Evolutionary conservation across 805 yeast genomes (phyloP).

Genomic region (Saturnispora quitensis): DNA sequence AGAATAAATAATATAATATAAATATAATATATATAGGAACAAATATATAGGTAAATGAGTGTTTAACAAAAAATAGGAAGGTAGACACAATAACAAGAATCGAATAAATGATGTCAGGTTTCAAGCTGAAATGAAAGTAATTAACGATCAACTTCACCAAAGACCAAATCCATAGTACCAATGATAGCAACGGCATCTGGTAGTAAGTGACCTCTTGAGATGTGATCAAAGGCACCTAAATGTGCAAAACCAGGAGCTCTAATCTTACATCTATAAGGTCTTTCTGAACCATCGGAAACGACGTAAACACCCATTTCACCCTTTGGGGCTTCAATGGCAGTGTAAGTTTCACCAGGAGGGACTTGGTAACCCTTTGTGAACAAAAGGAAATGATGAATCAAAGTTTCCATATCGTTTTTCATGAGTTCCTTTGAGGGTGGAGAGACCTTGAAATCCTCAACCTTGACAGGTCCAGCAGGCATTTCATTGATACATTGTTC

Average conservation of each 20-base stretch:
- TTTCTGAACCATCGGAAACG: conserved; percentile 81
- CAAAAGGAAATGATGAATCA: conserved; percentile 80
- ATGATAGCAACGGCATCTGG: conserved; percentile 91
- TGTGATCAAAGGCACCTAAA: conserved; percentile 80
- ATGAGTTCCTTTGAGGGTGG: conserved; percentile 75
- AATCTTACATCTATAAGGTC: conserved; percentile 87
- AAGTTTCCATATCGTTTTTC: conserved; percentile 91
- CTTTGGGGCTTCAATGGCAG: conserved; percentile 90
- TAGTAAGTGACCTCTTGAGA: conserved; percentile 75
- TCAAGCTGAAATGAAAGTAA: background rate
- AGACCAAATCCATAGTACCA: conserved; percentile 92
- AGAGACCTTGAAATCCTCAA: conserved; percentile 76
- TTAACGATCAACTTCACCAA: conserved; percentile 89
- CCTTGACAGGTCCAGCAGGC: conserved; percentile 89
- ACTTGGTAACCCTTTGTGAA: conserved; percentile 85
- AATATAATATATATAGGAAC: background rate
- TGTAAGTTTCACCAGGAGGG: conserved; percentile 85
- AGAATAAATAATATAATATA: background rate
- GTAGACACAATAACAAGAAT: background rate
- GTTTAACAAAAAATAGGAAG: background rate
- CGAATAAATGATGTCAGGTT: background rate
- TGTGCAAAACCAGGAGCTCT: conserved; percentile 95
- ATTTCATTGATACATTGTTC: conserved; percentile 85
- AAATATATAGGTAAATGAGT: background rate
- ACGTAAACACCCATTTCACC: conserved; percentile 91